Evolutionary conservation across 495 filamentous ascomycete genomes (phyloP), one percentile per base, ranked within the genome.

Genomic region (Penicillium mononematosum): DNA sequence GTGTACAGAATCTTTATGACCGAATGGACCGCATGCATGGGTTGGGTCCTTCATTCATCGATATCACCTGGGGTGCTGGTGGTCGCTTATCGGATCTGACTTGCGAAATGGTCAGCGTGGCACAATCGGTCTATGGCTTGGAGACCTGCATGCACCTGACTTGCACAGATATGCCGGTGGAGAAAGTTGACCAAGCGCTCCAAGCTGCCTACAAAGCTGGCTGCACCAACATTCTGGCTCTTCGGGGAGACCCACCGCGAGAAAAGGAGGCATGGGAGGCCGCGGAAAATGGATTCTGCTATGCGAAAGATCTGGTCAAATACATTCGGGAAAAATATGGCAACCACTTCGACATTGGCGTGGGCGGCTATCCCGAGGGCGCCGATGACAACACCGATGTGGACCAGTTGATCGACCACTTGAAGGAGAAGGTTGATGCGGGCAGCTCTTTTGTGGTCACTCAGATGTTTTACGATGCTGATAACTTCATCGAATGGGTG

Each of bases 91-190:
- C 93, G 44, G 85, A 95, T 58, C 77, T 99, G 67, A 99, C 95
- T 11, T 92, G 88, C 71, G 95, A 99, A 67, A 99, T 99, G 95
- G 93, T 99, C 53, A 86, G 88, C 48, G 90, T 95, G 53, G 94
- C 95, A 43, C 95, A 99, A 74, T 89, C 92, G n/a, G 90, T 91
- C 41, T 93, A 96, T 67, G 95, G 95, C 8, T 78, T 99, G 43
- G 95, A 99, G 77, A 98, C 95, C 8, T 97, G 92, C 75, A 99
- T 99, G 95, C 95, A 99, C 66, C 75, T 99, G 61, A 99, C 95
- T 2, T 99, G 95, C 73, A 99, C 95, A 42, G 95, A 97, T 69
- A 99, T 99, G 95, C 90, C 87, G 10, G 81, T 82, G 64, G 88
- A 89, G 25, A 96, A 91, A 74, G 87, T 99, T 58, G 90, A 98